Evolutionary conservation across 179 eudicot species (phyloP).

Genomic region (Heliamphora pulchella): DNA sequence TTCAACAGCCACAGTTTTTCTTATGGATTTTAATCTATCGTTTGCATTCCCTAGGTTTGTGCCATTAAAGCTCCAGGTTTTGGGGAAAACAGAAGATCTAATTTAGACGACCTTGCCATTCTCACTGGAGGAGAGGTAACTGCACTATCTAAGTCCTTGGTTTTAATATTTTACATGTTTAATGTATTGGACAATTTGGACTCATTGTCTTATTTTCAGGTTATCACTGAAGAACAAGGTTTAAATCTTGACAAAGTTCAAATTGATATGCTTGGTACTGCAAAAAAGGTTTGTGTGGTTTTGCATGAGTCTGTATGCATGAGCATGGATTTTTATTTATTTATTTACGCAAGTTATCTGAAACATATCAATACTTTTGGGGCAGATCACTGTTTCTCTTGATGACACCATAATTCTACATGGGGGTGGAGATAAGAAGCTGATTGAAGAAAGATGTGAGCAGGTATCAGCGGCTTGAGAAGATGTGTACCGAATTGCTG

Average conservation of each 20-base stretch:
- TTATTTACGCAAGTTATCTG: background rate
- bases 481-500: background rate
- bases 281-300: slow-evolving; percentile 59
- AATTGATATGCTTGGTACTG: slow-evolving; percentile 80
- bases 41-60: slow-evolving; percentile 59
- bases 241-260: slow-evolving; percentile 56
- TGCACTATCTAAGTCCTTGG: slow-evolving; percentile 9
- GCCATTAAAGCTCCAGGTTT: slow-evolving; percentile 98
- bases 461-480: slow-evolving; percentile 44
- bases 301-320: background rate
- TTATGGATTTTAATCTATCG: background rate
- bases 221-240: slow-evolving; percentile 74
- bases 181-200: slow-evolving; percentile 15
- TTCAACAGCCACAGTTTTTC: background rate
- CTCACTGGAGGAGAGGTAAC: slow-evolving; percentile 97
- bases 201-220: slow-evolving; percentile 33
- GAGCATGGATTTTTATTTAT: background rate
- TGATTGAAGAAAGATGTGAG: slow-evolving; percentile 87
- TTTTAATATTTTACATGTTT: slow-evolving; percentile 8
- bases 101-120: slow-evolving; percentile 74
- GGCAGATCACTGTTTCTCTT: slow-evolving; percentile 69
- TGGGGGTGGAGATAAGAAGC: slow-evolving; percentile 84
- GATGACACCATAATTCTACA: slow-evolving; percentile 83
- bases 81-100: slow-evolving; percentile 91
- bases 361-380: slow-evolving; percentile 13